Evolutionary conservation across 139 green algal species (phyloP), one percentile per base, ranked within the genome.

Genomic region (Astrephomene gubernaculifera): DNA sequence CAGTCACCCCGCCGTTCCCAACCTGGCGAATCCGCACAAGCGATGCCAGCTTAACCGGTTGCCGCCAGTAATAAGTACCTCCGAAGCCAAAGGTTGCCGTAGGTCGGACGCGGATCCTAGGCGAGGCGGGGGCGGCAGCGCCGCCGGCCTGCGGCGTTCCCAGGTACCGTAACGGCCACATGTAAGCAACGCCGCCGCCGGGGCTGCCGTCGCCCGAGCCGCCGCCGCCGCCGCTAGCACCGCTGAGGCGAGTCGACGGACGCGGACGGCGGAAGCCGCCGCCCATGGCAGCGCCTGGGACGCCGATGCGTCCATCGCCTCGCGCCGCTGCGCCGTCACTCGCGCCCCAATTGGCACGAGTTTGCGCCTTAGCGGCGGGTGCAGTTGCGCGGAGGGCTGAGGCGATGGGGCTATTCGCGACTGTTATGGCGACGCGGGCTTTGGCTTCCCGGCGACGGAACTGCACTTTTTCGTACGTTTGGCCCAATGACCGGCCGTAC

Each of bases 31-130:
- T 41, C 2, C 33, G 29, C 4, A 84, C 74, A 2, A 84, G 14
- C 31, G 78, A 84, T 2, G 38, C 44, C 43, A 84, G n/a, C 31
- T 36, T 29, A 8, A 75, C 43, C 0, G 78, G 78, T 43, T 54
- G 78, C 64, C 78, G 60, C 78, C 78, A 84, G 63, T 84, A 84
- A 43, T 84, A 75, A 44, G 41, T 84, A 43, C 22, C 31, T 43
- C 63, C 78, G 19, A 73, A 72, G 31, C 60, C 60, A 14, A 41
- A 61, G 21, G 17, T n/a, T n/a, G n/a, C n/a, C n/a, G n/a, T n/a
- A n/a, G n/a, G n/a, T n/a, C n/a, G n/a, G n/a, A n/a, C 31, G 10
- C 10, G 12, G 31, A 19, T 9, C 31, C 24, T n/a, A 17, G 10
- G 31, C 24, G 9, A 8, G 5, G 5, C 63, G 63, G n/a, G 24